Evolutionary conservation across 208 protist genomes (phyloP), one percentile per base, ranked within the genome.

Genomic region (Strigomonas galati): DNA sequence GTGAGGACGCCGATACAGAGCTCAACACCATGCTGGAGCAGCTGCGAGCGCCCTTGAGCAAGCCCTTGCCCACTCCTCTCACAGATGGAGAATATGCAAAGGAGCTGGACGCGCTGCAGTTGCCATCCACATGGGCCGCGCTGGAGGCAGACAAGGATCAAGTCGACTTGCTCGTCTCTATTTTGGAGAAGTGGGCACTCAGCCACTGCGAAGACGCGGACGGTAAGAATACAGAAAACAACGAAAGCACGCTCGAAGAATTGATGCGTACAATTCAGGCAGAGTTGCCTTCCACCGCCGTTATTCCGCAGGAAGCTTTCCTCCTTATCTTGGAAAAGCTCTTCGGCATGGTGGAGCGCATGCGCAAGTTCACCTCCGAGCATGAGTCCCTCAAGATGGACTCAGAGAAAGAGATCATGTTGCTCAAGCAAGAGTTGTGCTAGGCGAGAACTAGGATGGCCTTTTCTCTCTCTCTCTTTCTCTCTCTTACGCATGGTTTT

Each of bases 101-200:
- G 15, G 61, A 55, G 61, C 61, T 65, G 30, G 24, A 1, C 1
- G 49, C 48, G 23, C 61, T n/a, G 32, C 61, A 1, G 43, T 6
- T 19, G 17, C 21, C 14, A 19, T 17, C 61, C 7, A 48, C 53
- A 31, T 31, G n/a, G n/a, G 48, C 44, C 5, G 7, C 3, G 17
- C 48, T 30, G 27, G 61, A 14, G 61, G 15, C 30, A 10, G 46
- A 65, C 2, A 21, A 15, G 21, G 23, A 57, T n/a, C 28, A 57
- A 17, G 61, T 51, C 17, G 26, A 65, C 5, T 43, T 65, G 27
- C 61, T 57, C 15, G 48, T 4, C 26, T 9, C 40, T 1, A 46
- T 46, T 3, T 19, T 46, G 40, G 40, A 46, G 40, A 46, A 15
- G 40, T 46, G 40, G 40, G 14, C 40, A 9, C 12, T 46, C 14